Conservation (phyloP, 2,329 filamentous ascomycete genomes). For the Pestalotiopsis sp. region DNA sequence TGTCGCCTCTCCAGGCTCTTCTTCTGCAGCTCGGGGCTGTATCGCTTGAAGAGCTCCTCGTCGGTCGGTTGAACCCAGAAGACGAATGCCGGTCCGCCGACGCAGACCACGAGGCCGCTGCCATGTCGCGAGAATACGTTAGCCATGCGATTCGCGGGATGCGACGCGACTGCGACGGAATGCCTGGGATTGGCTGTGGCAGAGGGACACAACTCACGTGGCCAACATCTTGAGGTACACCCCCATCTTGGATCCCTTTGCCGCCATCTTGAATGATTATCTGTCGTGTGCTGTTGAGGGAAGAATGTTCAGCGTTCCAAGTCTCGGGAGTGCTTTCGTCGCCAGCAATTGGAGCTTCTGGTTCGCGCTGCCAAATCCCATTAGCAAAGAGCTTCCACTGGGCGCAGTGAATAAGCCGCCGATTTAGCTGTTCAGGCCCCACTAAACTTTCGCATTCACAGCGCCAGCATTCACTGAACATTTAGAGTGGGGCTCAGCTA, state of each 20-base stretch:
- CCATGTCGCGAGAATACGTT: slow-evolving; percentile 18
- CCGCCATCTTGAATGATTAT: slow-evolving; percentile 36
- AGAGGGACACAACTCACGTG: slow-evolving; percentile 55
- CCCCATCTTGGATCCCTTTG: slow-evolving; percentile 56
- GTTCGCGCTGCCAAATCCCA: not conserved
- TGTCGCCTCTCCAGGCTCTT: slow-evolving; percentile 79
- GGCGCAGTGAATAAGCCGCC: not conserved
- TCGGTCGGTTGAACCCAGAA: slow-evolving; percentile 81
- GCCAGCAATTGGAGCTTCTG: not conserved
- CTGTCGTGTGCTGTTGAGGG: not conserved
- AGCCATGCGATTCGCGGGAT: slow-evolving; percentile 13
- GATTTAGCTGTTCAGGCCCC: not conserved
- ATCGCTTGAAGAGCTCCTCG: slow-evolving; percentile 88
- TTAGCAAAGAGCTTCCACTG: not conserved
- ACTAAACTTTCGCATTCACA: not conserved
- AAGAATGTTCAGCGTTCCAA: not conserved
- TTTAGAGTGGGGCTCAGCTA: not conserved
- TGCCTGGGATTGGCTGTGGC: slow-evolving; percentile 10
- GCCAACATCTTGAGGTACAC: slow-evolving; percentile 71
- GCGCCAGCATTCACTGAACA: not conserved
- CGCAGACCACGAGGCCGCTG: slow-evolving; percentile 71
- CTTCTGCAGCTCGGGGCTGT: slow-evolving; percentile 93
- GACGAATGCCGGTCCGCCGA: slow-evolving; percentile 86
- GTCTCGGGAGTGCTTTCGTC: not conserved
- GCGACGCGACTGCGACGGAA: slow-evolving; percentile 13